phyloP scores from a whole-genome alignment of 306 rosid genomes.

The Inga leiocalycina region DNA sequence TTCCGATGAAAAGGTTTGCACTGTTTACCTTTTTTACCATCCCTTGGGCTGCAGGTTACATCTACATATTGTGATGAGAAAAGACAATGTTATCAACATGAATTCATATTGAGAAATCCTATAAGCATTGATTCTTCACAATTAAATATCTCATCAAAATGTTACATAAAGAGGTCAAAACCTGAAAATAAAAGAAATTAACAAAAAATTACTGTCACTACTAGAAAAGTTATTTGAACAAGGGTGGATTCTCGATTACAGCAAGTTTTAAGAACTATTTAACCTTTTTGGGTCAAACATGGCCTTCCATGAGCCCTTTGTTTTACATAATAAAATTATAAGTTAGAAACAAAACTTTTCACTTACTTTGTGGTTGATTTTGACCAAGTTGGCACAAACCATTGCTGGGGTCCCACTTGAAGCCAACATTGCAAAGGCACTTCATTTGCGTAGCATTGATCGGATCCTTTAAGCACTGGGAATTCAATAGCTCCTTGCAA shows the following conservation, averaged over 20 bases:
- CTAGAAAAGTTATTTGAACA: not conserved
- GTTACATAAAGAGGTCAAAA: not conserved
- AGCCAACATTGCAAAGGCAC: conserved; percentile 50
- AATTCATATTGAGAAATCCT: not conserved
- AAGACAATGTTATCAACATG: not conserved
- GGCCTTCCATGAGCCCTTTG: too few relatives aligned
- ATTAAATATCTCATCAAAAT: not conserved
- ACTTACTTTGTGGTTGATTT: not conserved
- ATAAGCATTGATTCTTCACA: not conserved
- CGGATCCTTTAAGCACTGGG: conserved; percentile 46
- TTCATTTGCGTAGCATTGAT: conserved; percentile 25
- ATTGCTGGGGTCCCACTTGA: conserved; percentile 47
- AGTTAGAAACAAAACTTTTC: not conserved
- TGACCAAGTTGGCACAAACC: conserved; percentile 36
- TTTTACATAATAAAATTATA: too few relatives aligned
- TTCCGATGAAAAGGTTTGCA: conserved; percentile 34
- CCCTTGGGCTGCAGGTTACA: not conserved
- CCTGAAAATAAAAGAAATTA: too few relatives aligned
- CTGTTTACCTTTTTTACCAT: conserved; percentile 21
- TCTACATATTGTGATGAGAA: not conserved
- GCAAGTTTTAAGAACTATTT: not conserved
- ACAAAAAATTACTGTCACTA: not conserved
- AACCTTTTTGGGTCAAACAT: too few relatives aligned
- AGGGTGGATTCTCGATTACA: not conserved
- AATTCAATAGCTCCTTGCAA: conserved; percentile 47